Evolutionary conservation across 2,329 filamentous ascomycete genomes (phyloP).

Genomic region (Neofusicoccum laricinum): DNA sequence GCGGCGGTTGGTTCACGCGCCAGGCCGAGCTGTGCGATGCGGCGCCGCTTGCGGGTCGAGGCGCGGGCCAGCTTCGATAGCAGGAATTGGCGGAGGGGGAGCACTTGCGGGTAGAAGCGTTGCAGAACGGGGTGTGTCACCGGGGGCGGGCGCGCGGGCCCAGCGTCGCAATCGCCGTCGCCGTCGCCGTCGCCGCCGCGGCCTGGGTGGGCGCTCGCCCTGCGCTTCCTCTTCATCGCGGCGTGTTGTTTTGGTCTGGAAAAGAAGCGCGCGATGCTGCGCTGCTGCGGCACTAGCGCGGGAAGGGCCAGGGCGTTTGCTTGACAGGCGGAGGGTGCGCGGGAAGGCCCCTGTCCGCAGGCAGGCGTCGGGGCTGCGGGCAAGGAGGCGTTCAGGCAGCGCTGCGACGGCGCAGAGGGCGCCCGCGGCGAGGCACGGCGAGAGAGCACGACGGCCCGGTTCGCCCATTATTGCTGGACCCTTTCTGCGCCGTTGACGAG

Average conservation of each 20-base stretch:
- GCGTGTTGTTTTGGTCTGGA: not conserved
- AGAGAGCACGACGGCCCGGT: not conserved
- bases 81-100: conserved; percentile 69
- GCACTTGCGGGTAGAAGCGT: conserved; percentile 64
- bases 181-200: not conserved
- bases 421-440: not conserved
- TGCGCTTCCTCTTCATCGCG: conserved; percentile 14
- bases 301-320: conserved; percentile 8
- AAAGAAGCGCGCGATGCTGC: not conserved
- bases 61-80: conserved; percentile 62
- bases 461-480: not conserved
- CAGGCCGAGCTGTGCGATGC: conserved; percentile 38
- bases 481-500: conserved; percentile 10
- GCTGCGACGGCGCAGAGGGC: not conserved
- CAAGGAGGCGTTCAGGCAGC: not conserved
- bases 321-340: not conserved
- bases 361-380: not conserved
- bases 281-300: not conserved
- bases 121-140: conserved; percentile 62
- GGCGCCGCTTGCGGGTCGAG: conserved; percentile 56
- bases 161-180: not conserved
- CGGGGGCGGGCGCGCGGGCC: not conserved
- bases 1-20: conserved; percentile 6
- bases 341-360: not conserved
- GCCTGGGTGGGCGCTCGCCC: not conserved